A percentile compares a stretch with the other conserved stretches of the same genome.
Conservation (phyloP, 1,139 yeast genomes). For the Saccharomyces hybrid region DNA sequence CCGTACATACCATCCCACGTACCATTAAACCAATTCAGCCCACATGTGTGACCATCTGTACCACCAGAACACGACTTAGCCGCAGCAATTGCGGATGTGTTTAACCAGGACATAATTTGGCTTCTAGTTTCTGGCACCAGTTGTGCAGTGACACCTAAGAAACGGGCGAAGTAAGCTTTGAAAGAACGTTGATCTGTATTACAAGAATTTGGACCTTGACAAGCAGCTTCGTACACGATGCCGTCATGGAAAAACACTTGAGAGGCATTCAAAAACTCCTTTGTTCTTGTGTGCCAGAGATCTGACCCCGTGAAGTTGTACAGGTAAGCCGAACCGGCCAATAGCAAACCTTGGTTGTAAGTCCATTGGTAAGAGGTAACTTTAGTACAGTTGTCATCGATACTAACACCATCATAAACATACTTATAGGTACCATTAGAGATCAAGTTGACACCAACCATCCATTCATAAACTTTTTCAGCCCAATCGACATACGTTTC, state of each 20-base stretch:
- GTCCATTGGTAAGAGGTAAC: constrained; percentile 69
- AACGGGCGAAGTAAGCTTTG: constrained; percentile 73
- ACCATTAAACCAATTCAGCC: constrained; percentile 62
- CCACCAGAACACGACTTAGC: constrained; percentile 85
- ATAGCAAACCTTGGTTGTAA: constrained; percentile 75
- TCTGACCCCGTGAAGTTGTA: constrained; percentile 66
- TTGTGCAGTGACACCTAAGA: constrained; percentile 66
- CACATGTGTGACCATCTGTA: constrained; percentile 83
- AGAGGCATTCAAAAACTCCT: constrained; percentile 46
- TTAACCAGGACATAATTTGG: constrained; percentile 45
- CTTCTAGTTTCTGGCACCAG: constrained; percentile 58
- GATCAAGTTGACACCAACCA: constrained; percentile 53
- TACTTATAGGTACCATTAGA: constrained; percentile 41
- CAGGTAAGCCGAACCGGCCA: constrained; percentile 77
- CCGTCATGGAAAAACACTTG: constrained; percentile 50
- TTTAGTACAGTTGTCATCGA: constrained; percentile 54
- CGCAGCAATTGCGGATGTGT: constrained; percentile 70
- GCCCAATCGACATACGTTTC: constrained; percentile 73
- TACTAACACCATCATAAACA: constrained; percentile 73
- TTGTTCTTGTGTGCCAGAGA: constrained; percentile 59
- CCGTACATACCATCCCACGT: constrained; percentile 82
- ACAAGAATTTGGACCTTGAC: constrained; percentile 60
- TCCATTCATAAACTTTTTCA: constrained; percentile 77
- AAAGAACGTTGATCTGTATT: constrained; percentile 87
- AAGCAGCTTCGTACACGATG: constrained; percentile 74